Evolutionary conservation across 73 alveolate species (phyloP).

Genomic region (Paramecium octaurelia): DNA sequence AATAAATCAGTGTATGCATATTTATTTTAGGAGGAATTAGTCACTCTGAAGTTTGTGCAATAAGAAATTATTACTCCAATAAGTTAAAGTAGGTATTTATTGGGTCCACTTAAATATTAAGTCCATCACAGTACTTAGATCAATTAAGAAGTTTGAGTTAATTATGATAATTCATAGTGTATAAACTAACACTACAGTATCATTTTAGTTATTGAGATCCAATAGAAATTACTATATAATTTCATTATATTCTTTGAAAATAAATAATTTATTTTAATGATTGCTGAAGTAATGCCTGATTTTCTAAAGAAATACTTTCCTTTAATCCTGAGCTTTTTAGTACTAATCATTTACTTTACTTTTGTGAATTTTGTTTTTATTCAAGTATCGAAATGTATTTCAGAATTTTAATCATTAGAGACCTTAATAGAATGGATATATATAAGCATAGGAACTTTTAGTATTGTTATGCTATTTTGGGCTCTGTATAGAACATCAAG

Average conservation of each 20-base stretch:
- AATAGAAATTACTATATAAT: background rate
- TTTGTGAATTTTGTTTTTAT: background rate
- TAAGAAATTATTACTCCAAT: background rate
- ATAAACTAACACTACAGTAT: background rate
- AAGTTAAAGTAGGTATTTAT: background rate
- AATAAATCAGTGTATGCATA: background rate
- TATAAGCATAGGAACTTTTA: background rate
- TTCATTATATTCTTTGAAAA: background rate
- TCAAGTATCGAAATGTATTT: background rate
- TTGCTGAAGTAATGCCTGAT: background rate
- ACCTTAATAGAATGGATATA: background rate
- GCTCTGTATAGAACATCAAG: background rate
- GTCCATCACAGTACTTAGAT: background rate
- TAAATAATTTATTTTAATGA: background rate
- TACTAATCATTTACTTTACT: background rate
- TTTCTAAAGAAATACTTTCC: conserved; percentile 1
- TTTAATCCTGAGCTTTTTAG: background rate
- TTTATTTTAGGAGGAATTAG: conserved; percentile 10
- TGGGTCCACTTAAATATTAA: background rate
- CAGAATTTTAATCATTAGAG: background rate
- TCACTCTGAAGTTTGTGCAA: conserved; percentile 9
- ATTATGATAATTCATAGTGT: background rate
- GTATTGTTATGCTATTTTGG: conserved; percentile 28
- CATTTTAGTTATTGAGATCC: background rate
- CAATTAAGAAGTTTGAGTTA: background rate